Evolutionary conservation across 345 rosid species (phyloP).

Genomic region (Hibiscus trionum): DNA sequence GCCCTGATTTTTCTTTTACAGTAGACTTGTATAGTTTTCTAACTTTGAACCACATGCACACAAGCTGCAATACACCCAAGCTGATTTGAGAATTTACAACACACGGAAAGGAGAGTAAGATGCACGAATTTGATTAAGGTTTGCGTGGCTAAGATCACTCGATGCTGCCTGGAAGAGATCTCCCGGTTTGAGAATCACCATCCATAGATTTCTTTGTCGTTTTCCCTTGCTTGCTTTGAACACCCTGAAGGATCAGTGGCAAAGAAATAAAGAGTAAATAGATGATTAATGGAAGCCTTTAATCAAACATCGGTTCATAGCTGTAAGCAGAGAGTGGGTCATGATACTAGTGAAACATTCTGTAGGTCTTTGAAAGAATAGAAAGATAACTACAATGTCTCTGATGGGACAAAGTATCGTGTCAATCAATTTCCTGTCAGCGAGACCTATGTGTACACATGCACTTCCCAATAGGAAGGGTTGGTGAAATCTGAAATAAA

Average conservation of each 20-base stretch:
- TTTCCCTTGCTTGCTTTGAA: conserved; percentile 32
- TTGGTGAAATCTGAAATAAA: neutral
- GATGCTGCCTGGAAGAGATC: conserved; percentile 5
- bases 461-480: neutral
- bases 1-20: neutral
- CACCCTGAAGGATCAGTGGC: conserved; percentile 18
- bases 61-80: neutral
- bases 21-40: neutral
- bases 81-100: neutral
- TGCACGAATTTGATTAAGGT: neutral
- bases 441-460: neutral
- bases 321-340: neutral
- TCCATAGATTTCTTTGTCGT: neutral
- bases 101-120: neutral
- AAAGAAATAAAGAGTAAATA: neutral
- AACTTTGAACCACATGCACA: neutral
- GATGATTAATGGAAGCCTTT: neutral
- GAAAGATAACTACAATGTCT: neutral
- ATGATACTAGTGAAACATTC: neutral
- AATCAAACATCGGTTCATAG: neutral
- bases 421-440: neutral
- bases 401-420: neutral
- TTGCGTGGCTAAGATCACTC: neutral
- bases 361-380: neutral
- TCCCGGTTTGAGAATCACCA: neutral